Conservation (phyloP, 2,329 filamentous ascomycete species). For the Pochonia chlamydosporia region DNA sequence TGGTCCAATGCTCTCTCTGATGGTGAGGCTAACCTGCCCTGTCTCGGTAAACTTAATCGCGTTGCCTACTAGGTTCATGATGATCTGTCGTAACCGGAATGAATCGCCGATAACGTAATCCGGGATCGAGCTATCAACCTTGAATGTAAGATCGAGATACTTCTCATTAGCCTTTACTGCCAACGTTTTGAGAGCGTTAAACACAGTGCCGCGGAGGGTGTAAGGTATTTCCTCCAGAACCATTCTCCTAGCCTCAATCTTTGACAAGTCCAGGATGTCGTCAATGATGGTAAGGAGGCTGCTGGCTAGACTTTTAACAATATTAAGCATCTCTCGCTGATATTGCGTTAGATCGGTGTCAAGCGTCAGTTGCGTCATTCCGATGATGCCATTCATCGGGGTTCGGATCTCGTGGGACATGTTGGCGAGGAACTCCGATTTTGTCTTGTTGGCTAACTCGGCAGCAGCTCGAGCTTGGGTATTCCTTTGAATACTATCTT, state of each 20-base stretch:
- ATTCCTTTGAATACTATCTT: slow-evolving; percentile 95
- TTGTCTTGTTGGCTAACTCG: slow-evolving; percentile 94
- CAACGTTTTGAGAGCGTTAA: slow-evolving; percentile 95
- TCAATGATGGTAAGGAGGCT: slow-evolving; percentile 96
- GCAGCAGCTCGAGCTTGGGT: slow-evolving; percentile 93
- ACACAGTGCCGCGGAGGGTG: slow-evolving; percentile 87
- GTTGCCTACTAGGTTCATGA: slow-evolving; percentile 94
- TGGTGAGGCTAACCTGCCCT: slow-evolving; percentile 92
- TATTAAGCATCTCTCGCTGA: slow-evolving; percentile 96
- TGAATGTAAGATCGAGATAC: slow-evolving; percentile 85
- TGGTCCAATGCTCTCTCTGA: slow-evolving; percentile 62
- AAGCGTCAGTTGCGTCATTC: slow-evolving; percentile 93
- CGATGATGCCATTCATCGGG: slow-evolving; percentile 95
- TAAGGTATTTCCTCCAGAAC: slow-evolving; percentile 97
- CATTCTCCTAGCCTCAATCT: slow-evolving; percentile 95
- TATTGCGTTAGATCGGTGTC: slow-evolving; percentile 93
- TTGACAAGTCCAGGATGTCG: slow-evolving; percentile 67
- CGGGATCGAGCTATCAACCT: slow-evolving; percentile 87
- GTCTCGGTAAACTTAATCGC: slow-evolving; percentile 99
- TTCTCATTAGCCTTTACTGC: slow-evolving; percentile 97
- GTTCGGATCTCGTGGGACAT: slow-evolving; percentile 99
- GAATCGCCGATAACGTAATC: slow-evolving; percentile 95
- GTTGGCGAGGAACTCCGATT: slow-evolving; percentile 96
- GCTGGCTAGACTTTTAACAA: slow-evolving; percentile 94
- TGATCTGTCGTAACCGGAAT: slow-evolving; percentile 93